These are phyloP conservation scores for Yarrowia galli DNA, from an alignment of 1,139 yeast species.

Conservation along the genomic window DNA sequence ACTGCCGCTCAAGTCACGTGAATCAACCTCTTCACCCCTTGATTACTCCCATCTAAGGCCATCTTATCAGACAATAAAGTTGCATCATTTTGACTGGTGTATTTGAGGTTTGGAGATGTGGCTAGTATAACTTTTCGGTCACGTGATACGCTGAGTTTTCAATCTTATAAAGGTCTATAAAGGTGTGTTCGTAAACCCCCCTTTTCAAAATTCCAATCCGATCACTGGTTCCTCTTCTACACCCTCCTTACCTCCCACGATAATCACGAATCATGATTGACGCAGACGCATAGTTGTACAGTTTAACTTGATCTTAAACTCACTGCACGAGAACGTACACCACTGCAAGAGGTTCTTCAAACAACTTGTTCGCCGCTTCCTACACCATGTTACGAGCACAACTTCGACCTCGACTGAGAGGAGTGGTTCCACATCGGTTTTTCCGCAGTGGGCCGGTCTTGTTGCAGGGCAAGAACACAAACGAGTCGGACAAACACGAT, in stretches of 20 bases:
- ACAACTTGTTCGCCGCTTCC: neutral
- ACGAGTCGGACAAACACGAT: neutral
- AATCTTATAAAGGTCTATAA: neutral
- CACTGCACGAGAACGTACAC: neutral
- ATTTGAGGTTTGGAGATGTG: neutral
- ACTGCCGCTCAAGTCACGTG: neutral
- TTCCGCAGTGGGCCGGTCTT: neutral
- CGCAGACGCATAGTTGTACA: no score
- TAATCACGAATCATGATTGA: neutral
- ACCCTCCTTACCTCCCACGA: no score
- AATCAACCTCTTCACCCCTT: neutral
- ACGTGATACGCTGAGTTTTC: no score
- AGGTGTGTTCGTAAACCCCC: no score
- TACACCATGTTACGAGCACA: constrained; percentile 23
- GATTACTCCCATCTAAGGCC: neutral
- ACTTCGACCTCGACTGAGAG: constrained; percentile 1
- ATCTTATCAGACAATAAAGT: neutral
- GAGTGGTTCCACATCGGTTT: neutral
- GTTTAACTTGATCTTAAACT: neutral
- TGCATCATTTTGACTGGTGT: neutral
- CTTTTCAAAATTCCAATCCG: no score
- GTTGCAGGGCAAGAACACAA: neutral
- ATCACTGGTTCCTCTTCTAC: neutral
- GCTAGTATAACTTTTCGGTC: neutral
- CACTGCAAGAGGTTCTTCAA: no score